Base-by-base conservation (phyloP, 2,329 filamentous ascomycete genomes). In the Venturia effusa region DNA sequence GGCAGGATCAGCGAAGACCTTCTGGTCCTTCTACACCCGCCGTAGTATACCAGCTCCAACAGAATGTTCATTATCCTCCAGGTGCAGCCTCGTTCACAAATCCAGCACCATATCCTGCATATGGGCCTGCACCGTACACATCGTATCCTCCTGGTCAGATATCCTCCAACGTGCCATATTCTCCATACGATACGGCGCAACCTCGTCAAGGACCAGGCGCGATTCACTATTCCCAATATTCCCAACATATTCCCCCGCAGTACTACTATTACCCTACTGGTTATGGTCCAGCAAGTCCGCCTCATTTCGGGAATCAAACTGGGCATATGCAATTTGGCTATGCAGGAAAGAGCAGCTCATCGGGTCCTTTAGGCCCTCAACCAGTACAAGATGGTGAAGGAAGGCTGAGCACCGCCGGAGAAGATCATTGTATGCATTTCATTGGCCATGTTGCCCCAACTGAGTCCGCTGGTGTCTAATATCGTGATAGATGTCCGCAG, bases 41-140 rank as follows among this genome's bases (percentile, higher is more conserved):
- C 11, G 64, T 76, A n/a, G 73, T 74, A 43, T 77, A 76, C 59
- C 74, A 76, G 45, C 68, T 75, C 15, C 72, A 73, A 64, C 75
- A 77, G 54, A 75, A 71, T 43, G 55, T 74, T 8, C 75, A 77
- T 60, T 71, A 73, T 68, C 68, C 72, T 32, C 32, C 27, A 24
- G 19, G 27, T 10, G 40, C 63, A 66, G 13, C 70, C 70, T 40
- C 61, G 68, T 7, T 65, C 69, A 19, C 64, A 66, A 48, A 67
- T 61, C 7, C 68, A 72, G 27, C 30, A 30, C 34, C 59, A 1
- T 40, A 41, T n/a, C n/a, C 45, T 11, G 40, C 55, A 19, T 57
- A 45, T 39, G 43, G 54, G 32, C 59, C 68, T 7, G 61, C 67
- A 13, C 63, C 62, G 22, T 75, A 73, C 62, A 63, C 69, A 34